Percentiles rank a stretch among this genome's conserved stretches.
Evolutionary conservation across 352 stramenopile genomes (phyloP).

Genomic region (Pythium rishiriense): DNA sequence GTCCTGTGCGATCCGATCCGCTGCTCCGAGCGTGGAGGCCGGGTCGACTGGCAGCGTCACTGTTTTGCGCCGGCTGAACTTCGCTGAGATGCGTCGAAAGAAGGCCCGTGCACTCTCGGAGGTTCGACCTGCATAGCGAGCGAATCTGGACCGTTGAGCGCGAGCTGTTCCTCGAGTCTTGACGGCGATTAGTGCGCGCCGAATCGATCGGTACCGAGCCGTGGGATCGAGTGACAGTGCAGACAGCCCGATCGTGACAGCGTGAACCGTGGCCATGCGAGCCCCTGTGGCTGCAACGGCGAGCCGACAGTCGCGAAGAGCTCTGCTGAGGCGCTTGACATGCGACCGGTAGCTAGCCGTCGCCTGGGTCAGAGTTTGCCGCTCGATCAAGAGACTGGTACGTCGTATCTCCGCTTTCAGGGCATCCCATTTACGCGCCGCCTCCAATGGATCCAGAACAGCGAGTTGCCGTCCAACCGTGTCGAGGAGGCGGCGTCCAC

Average conservation of each 20-base stretch:
- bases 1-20: not conserved
- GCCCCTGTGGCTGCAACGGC: not conserved
- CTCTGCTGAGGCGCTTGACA: not conserved
- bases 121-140: not conserved
- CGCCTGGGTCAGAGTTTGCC: not conserved
- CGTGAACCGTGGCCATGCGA: not conserved
- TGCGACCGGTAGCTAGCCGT: not conserved
- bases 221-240: not conserved
- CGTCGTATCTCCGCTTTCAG: not conserved
- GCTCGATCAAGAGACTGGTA: not conserved
- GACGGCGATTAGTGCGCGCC: not conserved
- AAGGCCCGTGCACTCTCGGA: not conserved
- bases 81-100: not conserved
- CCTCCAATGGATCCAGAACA: not conserved
- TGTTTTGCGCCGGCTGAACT: not conserved
- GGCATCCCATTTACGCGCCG: not conserved
- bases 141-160: no score
- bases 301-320: not conserved
- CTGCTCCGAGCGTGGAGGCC: not conserved
- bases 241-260: not conserved
- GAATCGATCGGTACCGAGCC: not conserved
- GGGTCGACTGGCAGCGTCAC: not conserved
- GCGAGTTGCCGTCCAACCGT: not conserved
- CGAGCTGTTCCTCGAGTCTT: not conserved
- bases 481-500: not conserved